Evolutionary conservation across 306 rosid species (phyloP).

Genomic region (Prunus fruticosa): DNA sequence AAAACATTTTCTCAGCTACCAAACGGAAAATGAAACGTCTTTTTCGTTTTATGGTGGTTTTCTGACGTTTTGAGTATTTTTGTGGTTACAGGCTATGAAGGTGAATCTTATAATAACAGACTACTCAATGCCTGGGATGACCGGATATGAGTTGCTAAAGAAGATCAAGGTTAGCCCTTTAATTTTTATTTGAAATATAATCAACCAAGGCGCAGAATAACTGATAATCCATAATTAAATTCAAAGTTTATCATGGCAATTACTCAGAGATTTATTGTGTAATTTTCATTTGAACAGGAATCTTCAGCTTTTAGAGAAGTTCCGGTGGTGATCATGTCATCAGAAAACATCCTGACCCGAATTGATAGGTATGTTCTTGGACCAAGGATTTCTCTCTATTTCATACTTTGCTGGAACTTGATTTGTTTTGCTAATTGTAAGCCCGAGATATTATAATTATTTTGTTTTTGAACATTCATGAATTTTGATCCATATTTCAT

Average conservation of each 20-base stretch:
- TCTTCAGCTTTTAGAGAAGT: constrained; percentile 81
- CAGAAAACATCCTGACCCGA: constrained; percentile 83
- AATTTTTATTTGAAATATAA: not conserved
- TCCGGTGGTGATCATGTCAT: constrained; percentile 95
- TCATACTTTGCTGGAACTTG: not conserved
- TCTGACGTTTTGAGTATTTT: constrained; percentile 20
- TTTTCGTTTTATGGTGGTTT: not conserved
- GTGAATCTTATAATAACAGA: constrained; percentile 95
- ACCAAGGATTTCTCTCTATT: not conserved
- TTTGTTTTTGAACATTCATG: not conserved
- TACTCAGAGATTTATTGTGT: not conserved
- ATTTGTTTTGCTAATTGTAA: not conserved
- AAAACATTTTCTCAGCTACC: not conserved
- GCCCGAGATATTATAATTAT: not conserved
- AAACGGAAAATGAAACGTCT: not conserved
- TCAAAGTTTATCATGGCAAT: not conserved
- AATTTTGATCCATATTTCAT: not conserved
- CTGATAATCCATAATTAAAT: not conserved
- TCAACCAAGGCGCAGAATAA: not conserved
- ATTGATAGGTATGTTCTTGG: constrained; percentile 69
- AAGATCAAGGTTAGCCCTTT: constrained; percentile 69
- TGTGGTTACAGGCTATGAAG: constrained; percentile 52
- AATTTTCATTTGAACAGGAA: constrained; percentile 52
- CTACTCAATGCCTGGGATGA: constrained; percentile 99
- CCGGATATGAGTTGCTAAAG: constrained; percentile 90